These are phyloP conservation scores for Lunasporangiospora selenospora DNA, from an alignment of 192 early-diverging fungal genomes.

Conservation along the genomic window DNA sequence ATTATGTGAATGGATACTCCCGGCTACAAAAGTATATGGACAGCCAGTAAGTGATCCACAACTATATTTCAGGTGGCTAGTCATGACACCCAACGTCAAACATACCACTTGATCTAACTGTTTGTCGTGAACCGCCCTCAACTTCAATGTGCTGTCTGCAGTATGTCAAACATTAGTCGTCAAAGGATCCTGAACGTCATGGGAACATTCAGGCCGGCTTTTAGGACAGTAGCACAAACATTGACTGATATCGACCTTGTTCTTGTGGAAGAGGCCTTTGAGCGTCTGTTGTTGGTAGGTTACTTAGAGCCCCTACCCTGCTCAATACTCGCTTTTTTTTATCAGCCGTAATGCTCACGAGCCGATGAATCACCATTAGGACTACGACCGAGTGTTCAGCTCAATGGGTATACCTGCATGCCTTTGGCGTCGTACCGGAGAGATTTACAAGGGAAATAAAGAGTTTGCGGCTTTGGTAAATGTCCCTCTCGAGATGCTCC, in stretches of 20 bases:
- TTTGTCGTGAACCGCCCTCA: too few relatives aligned
- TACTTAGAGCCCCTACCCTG: too few relatives aligned
- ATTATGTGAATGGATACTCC: conserved; percentile 92
- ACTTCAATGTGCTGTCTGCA: too few relatives aligned
- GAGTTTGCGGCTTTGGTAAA: conserved; percentile 92
- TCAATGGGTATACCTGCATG: conserved; percentile 94
- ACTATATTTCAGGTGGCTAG: too few relatives aligned
- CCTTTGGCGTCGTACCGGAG: conserved; percentile 96
- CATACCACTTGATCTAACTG: too few relatives aligned
- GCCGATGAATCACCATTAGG: too few relatives aligned
- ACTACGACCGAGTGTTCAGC: conserved; percentile 96
- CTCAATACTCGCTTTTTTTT: too few relatives aligned
- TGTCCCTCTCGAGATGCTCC: conserved; percentile 81
- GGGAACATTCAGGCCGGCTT: conserved; percentile 87
- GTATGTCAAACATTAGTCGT: conserved; percentile 72
- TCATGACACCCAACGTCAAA: too few relatives aligned
- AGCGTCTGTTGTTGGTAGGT: conserved; percentile 82
- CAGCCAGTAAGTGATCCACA: conserved; percentile 56
- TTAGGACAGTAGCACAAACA: conserved; percentile 84
- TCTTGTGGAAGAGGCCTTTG: conserved; percentile 95
- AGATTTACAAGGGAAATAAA: conserved; percentile 96
- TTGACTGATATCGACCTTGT: conserved; percentile 95
- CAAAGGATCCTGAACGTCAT: conserved; percentile 88
- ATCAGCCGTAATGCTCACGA: too few relatives aligned
- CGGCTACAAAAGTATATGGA: conserved; percentile 93